Evolutionary conservation across 176 grass and related monocot species (phyloP).

Genomic region (Triticum urartu): DNA sequence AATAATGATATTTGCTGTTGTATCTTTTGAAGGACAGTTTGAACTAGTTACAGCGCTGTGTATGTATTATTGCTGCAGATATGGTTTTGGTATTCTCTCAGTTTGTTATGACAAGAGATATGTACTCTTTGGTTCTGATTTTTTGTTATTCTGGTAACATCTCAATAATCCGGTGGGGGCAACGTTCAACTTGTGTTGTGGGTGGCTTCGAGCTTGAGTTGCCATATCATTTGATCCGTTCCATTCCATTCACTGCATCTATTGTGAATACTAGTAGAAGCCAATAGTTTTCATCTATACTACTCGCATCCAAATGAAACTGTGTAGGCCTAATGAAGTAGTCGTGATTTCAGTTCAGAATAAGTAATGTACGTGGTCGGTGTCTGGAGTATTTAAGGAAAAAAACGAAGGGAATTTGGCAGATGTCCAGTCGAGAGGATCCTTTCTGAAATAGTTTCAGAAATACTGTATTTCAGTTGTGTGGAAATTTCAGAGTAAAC

Average conservation of each 20-base stretch:
- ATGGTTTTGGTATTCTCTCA: neutral
- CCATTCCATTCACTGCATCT: neutral
- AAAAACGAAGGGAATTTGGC: no score
- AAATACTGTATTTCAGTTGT: no score
- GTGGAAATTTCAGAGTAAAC: no score
- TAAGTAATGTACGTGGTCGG: no score
- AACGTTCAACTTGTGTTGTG: neutral
- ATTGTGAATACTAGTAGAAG: neutral
- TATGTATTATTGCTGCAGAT: conserved; percentile 17
- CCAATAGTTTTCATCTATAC: no score
- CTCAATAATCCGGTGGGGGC: neutral
- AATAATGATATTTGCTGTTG: conserved; percentile 18
- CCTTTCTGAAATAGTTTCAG: no score
- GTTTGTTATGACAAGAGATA: neutral
- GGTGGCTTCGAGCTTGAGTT: neutral
- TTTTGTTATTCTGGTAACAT: neutral
- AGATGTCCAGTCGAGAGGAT: no score
- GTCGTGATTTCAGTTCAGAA: no score
- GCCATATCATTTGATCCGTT: neutral
- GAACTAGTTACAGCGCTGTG: neutral
- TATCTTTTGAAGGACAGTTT: neutral
- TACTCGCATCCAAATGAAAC: no score
- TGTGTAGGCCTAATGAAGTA: neutral
- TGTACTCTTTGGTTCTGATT: neutral
- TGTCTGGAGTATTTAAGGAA: no score